These are phyloP conservation scores for Nemophila menziesii DNA, from an alignment of 257 asterid genomes.

Conservation along the genomic window DNA sequence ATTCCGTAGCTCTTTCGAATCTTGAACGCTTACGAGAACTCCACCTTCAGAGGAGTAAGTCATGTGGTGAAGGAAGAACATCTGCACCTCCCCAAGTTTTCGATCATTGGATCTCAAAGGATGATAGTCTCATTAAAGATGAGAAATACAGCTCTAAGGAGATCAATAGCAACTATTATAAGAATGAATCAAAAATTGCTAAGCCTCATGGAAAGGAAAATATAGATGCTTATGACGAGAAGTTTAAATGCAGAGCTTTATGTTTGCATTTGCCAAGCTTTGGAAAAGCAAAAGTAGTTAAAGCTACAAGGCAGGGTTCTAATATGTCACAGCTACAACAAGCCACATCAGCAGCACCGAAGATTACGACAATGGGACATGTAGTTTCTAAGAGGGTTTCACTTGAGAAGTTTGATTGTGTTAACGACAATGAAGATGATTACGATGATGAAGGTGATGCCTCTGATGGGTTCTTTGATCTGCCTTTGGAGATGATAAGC, in stretches of 20 bases:
- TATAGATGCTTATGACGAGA: slow-evolving; percentile 18
- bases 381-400: slow-evolving; percentile 50
- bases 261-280: slow-evolving; percentile 70
- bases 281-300: slow-evolving; percentile 32
- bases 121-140: neutral
- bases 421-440: slow-evolving; percentile 65
- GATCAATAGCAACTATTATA: neutral
- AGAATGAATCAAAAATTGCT: slow-evolving; percentile 4
- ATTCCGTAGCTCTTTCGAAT: slow-evolving; percentile 55
- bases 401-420: slow-evolving; percentile 75
- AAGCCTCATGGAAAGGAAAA: neutral
- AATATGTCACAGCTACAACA: slow-evolving; percentile 5
- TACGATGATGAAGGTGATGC: slow-evolving; percentile 23
- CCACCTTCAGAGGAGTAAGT: slow-evolving; percentile 55
- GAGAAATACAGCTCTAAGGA: neutral
- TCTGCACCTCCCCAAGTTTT: slow-evolving; percentile 43
- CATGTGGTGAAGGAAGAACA: slow-evolving; percentile 61
- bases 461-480: slow-evolving; percentile 48
- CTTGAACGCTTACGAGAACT: slow-evolving; percentile 49
- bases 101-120: slow-evolving; percentile 13
- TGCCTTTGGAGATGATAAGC: slow-evolving; percentile 68
- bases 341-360: slow-evolving; percentile 3
- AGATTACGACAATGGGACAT: neutral
- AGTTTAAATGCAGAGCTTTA: slow-evolving; percentile 60
- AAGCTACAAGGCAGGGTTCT: slow-evolving; percentile 23